Percentiles rank a stretch among this genome's conserved stretches.
Conservation (phyloP, 2,329 filamentous ascomycete genomes). For the Monilinia fructicola region DNA sequence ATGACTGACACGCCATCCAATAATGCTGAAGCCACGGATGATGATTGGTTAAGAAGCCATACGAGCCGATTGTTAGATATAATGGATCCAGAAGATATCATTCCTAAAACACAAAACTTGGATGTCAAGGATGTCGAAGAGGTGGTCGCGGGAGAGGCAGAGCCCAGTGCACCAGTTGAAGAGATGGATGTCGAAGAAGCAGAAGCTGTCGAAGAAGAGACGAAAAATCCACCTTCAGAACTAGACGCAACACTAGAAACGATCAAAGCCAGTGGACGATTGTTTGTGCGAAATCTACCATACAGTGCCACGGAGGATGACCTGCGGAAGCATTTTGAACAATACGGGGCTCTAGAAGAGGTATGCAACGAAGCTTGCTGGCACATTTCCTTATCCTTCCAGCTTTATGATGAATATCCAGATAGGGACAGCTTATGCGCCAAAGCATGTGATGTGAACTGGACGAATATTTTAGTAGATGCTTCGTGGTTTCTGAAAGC, state of each 20-base stretch:
- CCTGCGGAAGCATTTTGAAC: conserved; percentile 67
- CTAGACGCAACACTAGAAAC: conserved; percentile 50
- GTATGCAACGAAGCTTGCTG: conserved; percentile 56
- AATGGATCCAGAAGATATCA: conserved; percentile 54
- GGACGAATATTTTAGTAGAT: conserved; percentile 99
- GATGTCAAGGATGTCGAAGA: conserved; percentile 20
- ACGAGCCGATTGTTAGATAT: conserved; percentile 86
- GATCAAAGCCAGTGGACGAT: conserved; percentile 69
- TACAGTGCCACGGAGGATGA: conserved; percentile 79
- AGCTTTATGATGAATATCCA: conserved; percentile 86
- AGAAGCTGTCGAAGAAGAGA: conserved; percentile 33
- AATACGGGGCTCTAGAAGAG: conserved; percentile 79
- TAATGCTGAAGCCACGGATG: conserved; percentile 47
- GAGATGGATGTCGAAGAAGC: conserved; percentile 25
- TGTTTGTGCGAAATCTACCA: conserved; percentile 87
- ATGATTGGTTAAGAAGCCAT: conserved; percentile 87
- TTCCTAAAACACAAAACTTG: conserved; percentile 30
- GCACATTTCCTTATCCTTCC: conserved; percentile 28
- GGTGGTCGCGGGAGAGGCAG: conserved; percentile 28
- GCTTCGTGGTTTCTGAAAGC: conserved; percentile 76
- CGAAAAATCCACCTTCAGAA: conserved; percentile 35
- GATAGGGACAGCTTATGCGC: conserved; percentile 99
- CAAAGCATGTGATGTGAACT: conserved; percentile 84
- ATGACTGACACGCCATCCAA: conserved; percentile 19
- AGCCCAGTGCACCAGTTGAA: conserved; percentile 26